Base-by-base conservation (phyloP, 306 rosid genomes). In the Vigna trinervia region DNA sequence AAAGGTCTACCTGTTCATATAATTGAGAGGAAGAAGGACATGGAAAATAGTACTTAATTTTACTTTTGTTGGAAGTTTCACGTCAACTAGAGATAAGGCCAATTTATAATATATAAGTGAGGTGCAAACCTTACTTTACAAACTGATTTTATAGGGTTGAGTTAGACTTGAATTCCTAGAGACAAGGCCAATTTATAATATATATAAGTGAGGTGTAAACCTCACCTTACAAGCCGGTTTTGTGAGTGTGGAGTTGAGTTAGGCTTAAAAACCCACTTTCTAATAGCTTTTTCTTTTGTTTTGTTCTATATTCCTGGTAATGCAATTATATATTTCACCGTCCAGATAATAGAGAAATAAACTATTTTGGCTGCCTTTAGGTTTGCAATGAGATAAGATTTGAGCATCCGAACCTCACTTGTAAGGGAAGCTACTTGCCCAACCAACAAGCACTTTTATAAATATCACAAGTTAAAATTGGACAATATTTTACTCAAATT, bases 381-480 rank as follows among this genome's bases (percentile, higher is more conserved):
- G 14, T 45, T 53, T 62, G 62, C 10, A 84, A 60, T 7, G 50
- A 39, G 66, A 19, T 45, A 56, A 2, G 60, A 54, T 53, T 19
- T 34, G 45, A 78, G 75, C 30, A 46, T 22, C 52, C 2, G 76
- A 4, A 75, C 81, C 77, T 81, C 75, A 72, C 90, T 87, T 89
- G 79, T 20, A 89, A 87, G 88, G 23, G 34, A 85, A 89, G 90
- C 77, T 74, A 85, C 53, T 41, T 39, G 52, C 14, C 38, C 74
- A 38, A 69, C 80, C 51, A 72, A 60, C 74, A 13, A 73, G 53
- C 64, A 71, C 76, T 71, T 73, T 23, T 43, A 54, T 6, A 23
- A 26, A 75, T 48, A 58, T 68, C 11, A 4, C 32, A 60, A 47
- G 22, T 12, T 71, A 65, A 48, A 73, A 70, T 13, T 54, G 67